A percentile compares a stretch with the other conserved stretches of the same genome.
Conservation (phyloP, 2,329 filamentous ascomycete genomes). For the Colletotrichum scovillei region DNA sequence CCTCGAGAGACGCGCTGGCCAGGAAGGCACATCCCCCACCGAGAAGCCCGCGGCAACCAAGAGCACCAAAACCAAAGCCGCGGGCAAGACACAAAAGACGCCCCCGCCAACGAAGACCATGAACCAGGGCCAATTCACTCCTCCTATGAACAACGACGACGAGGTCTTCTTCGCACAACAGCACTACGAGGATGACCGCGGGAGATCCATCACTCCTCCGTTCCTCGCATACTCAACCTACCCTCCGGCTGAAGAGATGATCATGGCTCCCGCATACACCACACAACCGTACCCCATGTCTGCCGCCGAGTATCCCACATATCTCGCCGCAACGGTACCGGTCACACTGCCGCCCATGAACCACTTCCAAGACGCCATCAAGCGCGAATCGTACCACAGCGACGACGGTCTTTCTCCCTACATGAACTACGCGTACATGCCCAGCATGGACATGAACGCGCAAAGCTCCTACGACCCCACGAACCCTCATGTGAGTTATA, state of each 20-base stretch:
- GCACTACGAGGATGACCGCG: constrained; percentile 68
- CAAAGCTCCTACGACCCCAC: constrained; percentile 73
- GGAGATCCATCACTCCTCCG: constrained; percentile 78
- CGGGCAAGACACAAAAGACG: constrained; percentile 47
- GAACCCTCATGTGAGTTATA: constrained; percentile 78
- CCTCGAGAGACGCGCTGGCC: constrained; percentile 80
- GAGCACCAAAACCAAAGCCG: constrained; percentile 53
- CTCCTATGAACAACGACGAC: constrained; percentile 70
- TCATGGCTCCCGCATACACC: constrained; percentile 69
- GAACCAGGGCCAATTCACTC: constrained; percentile 66
- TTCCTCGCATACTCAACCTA: constrained; percentile 77
- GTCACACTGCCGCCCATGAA: constrained; percentile 74
- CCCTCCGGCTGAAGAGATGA: constrained; percentile 72
- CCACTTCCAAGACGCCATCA: constrained; percentile 73
- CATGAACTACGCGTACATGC: constrained; percentile 75
- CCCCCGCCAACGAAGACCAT: constrained; percentile 52
- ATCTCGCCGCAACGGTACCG: constrained; percentile 65
- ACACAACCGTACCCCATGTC: constrained; percentile 64
- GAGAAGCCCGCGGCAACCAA: constrained; percentile 51
- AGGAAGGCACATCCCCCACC: constrained; percentile 55
- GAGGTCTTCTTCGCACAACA: constrained; percentile 72
- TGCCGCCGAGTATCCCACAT: constrained; percentile 65
- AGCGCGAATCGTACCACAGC: constrained; percentile 70
- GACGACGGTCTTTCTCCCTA: constrained; percentile 73
- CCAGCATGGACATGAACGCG: constrained; percentile 71